Evolutionary conservation across 257 asterid species (phyloP), one percentile per base, ranked within the genome.

Genomic region (Solanum sitiens): DNA sequence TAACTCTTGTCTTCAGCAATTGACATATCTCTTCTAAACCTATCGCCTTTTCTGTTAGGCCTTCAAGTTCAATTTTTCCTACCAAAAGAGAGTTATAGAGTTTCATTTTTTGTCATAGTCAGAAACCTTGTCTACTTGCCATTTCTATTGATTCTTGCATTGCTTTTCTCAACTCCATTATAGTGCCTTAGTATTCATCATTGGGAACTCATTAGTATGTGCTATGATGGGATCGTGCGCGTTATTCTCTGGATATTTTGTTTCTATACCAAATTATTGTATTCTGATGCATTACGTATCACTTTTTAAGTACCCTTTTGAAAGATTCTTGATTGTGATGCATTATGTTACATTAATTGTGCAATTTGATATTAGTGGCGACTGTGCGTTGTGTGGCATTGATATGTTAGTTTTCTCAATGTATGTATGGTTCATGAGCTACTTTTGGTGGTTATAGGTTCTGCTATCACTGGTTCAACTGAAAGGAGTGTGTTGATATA

Each of bases 141-240:
- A 16, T 97, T 95, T 65, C 53, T 95, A 83, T 93, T 97, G 67
- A 93, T 95, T n/a, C 87, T 94, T 25, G 94, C 99, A 21, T 32
- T 93, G 25, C 77, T 95, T 12, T 97, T 97, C 88, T 39, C 98
- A 3, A 85, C 89, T 3, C 98, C 99, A 2, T 70, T 97, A 3
- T 97, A 96, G 99, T 37, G 96, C 99, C 0, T 56, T 97, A 12
- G 99, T 95, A 7, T 97, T 95, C 96, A 97, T 97, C 15, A 93
- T 97, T 0, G 99, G 98, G 0, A 94, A 94, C 90, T 96, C 99
- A 12, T 92, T 95, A 37, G 92, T 96, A 47, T 95, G 97, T 0
- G 99, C 93, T 0, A 96, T 97, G 16, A 95, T 97, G 97, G 99
- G 99, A 15, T 96, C 98, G 13, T 97, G 94, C 90, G 96, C 96